A percentile compares a stretch with the other conserved stretches of the same genome.
Evolutionary conservation across 805 yeast species (phyloP).

Genomic region (Yarrowia osloensis): DNA sequence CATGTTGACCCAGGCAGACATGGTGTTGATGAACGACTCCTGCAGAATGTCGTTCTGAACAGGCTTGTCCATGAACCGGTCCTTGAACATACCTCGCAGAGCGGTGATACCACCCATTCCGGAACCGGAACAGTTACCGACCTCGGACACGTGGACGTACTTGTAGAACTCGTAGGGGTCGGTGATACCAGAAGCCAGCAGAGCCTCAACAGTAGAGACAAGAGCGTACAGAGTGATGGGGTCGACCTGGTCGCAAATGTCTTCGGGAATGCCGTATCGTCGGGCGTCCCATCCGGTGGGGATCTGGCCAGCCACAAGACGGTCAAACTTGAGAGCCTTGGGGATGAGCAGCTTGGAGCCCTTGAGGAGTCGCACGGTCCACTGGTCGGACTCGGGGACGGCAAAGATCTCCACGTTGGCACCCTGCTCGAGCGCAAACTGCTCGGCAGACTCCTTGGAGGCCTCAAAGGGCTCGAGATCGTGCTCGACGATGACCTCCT

Average conservation of each 20-base stretch:
- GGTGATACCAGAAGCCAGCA: conserved; percentile 89
- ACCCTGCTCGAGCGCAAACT: conserved; percentile 91
- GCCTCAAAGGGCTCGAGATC: conserved; percentile 96
- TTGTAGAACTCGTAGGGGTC: conserved; percentile 99
- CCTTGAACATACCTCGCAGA: conserved; percentile 95
- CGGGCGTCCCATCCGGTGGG: conserved; percentile 99
- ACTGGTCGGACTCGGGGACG: conserved; percentile 87
- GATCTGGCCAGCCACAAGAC: conserved; percentile 81
- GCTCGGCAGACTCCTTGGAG: conserved; percentile 92
- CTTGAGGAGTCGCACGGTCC: conserved; percentile 83
- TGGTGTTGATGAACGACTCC: conserved; percentile 97
- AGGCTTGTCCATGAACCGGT: conserved; percentile 87
- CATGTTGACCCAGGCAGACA: conserved; percentile 99
- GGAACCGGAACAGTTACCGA: conserved; percentile 99
- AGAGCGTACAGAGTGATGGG: conserved; percentile 90
- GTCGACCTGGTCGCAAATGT: conserved; percentile 90
- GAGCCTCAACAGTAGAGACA: conserved; percentile 94
- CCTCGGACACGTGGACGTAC: conserved; percentile 96
- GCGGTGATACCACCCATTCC: conserved; percentile 99
- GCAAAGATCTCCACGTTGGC: conserved; percentile 90
- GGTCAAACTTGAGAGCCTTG: conserved; percentile 68
- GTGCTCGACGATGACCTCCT: conserved; percentile 95
- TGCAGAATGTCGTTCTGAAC: conserved; percentile 97
- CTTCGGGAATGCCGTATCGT: conserved; percentile 93
- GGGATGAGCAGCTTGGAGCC: conserved; percentile 92